Base-by-base conservation (phyloP, 306 rosid genomes). In the Begonia peltatifolia region DNA sequence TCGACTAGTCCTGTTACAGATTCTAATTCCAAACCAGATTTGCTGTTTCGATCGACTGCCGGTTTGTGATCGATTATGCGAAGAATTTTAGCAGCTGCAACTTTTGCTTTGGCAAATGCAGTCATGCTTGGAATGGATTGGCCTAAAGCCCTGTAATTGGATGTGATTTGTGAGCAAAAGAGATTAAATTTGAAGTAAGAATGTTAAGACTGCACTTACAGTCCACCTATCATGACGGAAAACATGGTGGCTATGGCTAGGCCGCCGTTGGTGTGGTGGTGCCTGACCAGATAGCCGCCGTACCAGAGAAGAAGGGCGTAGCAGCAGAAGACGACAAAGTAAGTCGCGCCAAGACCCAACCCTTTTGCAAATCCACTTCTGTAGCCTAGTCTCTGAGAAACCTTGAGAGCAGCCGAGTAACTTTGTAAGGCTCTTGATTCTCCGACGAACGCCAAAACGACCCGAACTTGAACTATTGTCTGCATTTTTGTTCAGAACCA, bases 281-380 rank as follows among this genome's bases (percentile, higher is more conserved):
- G 94, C 65, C 96, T 70, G 35, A 87, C 89, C 9, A 87, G 78
- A 69, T 74, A 83, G 47, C 96, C 96, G 30, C 94, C 96, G 54
- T 83, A 87, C 96, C 96, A 87, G 1, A 87, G 77, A 50, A 87
- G 74, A 76, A 87, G 96, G 1, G 96, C 96, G 54, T 83, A 87
- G 49, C 90, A 80, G 53, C 94, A 83, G 68, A 83, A 87, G 50
- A 83, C 96, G 51, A 87, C 94, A 70, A 83, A 83, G 70, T 87
- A 87, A 22, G 96, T 87, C 3, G 94, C 89, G 4, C 96, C 96
- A 42, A 87, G 69, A 60, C 96, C 96, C 74, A 80, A 61, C 70
- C 96, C 96, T 68, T 87, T 87, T 41, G 96, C 84, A 1, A 87
- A 57, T 30, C 96, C 96, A 58, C 74, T 78, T 70, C 51, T 87